phyloP scores from a whole-genome alignment of 1,284 basidiomycete species.

The Meira nashicola region DNA sequence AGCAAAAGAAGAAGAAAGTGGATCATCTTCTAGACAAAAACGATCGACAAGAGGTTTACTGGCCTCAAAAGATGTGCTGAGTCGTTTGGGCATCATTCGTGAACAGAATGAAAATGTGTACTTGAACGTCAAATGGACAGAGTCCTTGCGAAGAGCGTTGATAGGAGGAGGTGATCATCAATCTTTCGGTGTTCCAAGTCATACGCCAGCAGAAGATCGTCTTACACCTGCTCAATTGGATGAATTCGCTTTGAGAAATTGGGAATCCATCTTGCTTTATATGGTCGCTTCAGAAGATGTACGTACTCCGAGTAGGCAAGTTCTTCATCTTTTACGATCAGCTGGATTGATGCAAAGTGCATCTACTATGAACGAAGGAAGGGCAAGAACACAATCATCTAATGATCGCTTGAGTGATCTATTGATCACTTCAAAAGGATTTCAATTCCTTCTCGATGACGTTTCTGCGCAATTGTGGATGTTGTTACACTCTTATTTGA shows the following conservation, averaged over 20 bases:
- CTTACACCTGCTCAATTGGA: slow-evolving; percentile 59
- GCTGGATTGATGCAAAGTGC: slow-evolving; percentile 72
- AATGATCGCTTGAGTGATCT: slow-evolving; percentile 10
- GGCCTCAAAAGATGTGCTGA: slow-evolving; percentile 24
- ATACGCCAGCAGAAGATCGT: slow-evolving; percentile 53
- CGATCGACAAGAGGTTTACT: slow-evolving; percentile 58
- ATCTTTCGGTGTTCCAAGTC: slow-evolving; percentile 81
- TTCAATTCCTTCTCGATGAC: slow-evolving; percentile 92
- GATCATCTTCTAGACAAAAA: slow-evolving; percentile 68
- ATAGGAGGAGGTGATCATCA: slow-evolving; percentile 88
- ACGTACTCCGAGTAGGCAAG: slow-evolving; percentile 70
- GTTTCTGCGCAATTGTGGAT: slow-evolving; percentile 99
- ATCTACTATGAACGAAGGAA: slow-evolving; percentile 8
- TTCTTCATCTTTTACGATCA: slow-evolving; percentile 73
- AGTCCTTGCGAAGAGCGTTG: slow-evolving; percentile 65
- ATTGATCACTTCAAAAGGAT: slow-evolving; percentile 87
- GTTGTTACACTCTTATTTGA: slow-evolving; percentile 75
- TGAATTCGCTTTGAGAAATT: slow-evolving; percentile 79
- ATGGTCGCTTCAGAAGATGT: slow-evolving; percentile 87
- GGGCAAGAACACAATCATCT: not conserved
- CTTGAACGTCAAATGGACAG: slow-evolving; percentile 41
- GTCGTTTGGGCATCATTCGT: slow-evolving; percentile 31
- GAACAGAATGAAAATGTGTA: slow-evolving; percentile 58
- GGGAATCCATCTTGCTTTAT: slow-evolving; percentile 97
- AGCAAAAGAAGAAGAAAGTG: slow-evolving; percentile 50